Evolutionary conservation across 106 monocot genomes (phyloP), one percentile per base, ranked within the genome.

Genomic region (Phalaenopsis equestris): DNA sequence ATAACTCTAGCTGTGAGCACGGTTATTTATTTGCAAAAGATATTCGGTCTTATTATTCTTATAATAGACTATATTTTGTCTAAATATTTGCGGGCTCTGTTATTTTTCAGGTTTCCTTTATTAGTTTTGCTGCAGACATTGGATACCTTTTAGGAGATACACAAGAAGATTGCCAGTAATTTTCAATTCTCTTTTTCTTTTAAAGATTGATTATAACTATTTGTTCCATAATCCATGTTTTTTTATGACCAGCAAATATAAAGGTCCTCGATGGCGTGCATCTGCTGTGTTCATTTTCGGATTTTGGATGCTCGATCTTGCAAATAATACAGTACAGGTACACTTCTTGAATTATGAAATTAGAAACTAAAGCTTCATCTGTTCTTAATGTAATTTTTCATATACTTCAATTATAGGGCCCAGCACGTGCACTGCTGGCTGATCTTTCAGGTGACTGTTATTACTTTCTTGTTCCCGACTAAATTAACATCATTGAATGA

Each of bases 261-360:
- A 89, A 83, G 93, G 95, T 68, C 80, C 99, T 77, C 82, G 95
- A 82, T 91, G 83, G 82, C 84, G 95, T 82, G 99, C 99, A 77
- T 90, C 88, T 80, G 86, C 72, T 82, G 81, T 99, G 56, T 99
- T 99, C 85, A 79, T 99, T 17, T 58, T 95, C 77, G 92, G 99
- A 45, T 99, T 99, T 84, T 99, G 99, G 99, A 91, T 99, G 94
- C 87, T 95, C 67, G 99, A 99, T 84, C 93, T 99, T 82, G 99
- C 95, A 68, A 99, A 99, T 75, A 99, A 99, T 81, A 93, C 99
- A 86, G 93, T 95, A 49, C 98, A 99, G 83, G 98, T 94, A 84
- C 83, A 84, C 47, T 56, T 79, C 72, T 45, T 48, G 48, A 52
- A 77, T 36, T 77, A 37, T 14, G 8, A 42, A 45, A 1, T 41